phyloP scores from a whole-genome alignment of 306 rosid genomes.

The Cyclanthera cordifolia region DNA sequence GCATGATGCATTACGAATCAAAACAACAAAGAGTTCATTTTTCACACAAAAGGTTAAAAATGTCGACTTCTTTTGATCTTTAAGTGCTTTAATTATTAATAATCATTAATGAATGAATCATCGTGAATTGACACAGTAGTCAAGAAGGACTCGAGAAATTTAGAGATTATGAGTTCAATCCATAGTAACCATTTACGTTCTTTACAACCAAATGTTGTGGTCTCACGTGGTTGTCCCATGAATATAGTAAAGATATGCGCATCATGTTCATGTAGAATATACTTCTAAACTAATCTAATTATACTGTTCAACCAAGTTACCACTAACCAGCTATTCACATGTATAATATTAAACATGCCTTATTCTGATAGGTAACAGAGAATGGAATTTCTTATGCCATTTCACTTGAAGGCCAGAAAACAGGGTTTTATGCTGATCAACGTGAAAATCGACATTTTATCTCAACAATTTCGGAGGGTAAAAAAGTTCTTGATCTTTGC shows the following conservation, averaged over 20 bases:
- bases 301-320: background rate
- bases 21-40: background rate
- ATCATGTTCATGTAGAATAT: background rate
- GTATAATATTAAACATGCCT: conserved; percentile 11
- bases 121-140: too few species aligned
- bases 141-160: too few species aligned
- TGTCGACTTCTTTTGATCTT: background rate
- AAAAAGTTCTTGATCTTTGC: conserved; percentile 78
- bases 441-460: conserved; percentile 74
- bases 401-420: conserved; percentile 87
- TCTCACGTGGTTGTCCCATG: too few species aligned
- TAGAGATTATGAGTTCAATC: too few species aligned
- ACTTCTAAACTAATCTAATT: background rate
- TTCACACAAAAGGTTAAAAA: background rate
- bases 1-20: background rate
- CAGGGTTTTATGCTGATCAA: conserved; percentile 94
- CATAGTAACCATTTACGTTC: too few species aligned
- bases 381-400: conserved; percentile 60
- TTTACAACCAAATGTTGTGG: too few species aligned
- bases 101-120: background rate
- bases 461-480: conserved; percentile 57
- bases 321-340: background rate
- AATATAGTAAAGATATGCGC: too few species aligned
- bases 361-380: conserved; percentile 44
- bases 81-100: background rate